Evolutionary conservation across 768 basidiomycete genomes (phyloP), one percentile per base, ranked within the genome.

Genomic region (Trametes villosa): DNA sequence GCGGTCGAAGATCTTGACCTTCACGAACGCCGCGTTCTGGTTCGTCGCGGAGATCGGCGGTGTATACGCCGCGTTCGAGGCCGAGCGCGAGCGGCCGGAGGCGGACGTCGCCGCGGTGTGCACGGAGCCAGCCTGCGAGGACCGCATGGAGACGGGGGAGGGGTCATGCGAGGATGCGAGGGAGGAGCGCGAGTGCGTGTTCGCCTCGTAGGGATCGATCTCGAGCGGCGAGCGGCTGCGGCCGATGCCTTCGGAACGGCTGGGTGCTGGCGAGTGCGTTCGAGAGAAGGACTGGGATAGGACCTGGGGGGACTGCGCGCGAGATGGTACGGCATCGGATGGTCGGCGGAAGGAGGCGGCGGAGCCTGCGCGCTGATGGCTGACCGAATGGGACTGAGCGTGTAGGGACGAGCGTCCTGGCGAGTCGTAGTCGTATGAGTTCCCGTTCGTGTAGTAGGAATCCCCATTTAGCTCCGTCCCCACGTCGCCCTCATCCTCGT

Each of bases 1-100:
- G 38, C 92, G 86, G 76, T 97, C 92, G 72, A 97, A 97, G 45
- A 99, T 94, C 77, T 99, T 99, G 78, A 99, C 97, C 78, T 98
- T 99, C 66, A 98, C 83, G 75, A 95, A 98, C 24, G 96, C 91
- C 15, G 88, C 86, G 69, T 92, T 88, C 6, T 87, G 86, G 63
- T 91, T 91, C 45, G 82, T 83, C 18, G 87, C 85, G 50, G 91
- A 93, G 67, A 93, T 89, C 22, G 87, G 80, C 12, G 91, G 90
- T 30, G 78, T 84, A 68, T 86, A 91, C 53, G 85, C 68, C 4
- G 83, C 81, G 22, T 76, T 78, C 27, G 88, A 85, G 20, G 82
- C 81, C 20, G 88, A 86, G 24, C 83, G 83, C 20, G 86, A 81
- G 30, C 87, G 82, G 1, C 62, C 64, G 1, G 70, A 71, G 3